Conservation (phyloP, 164 flowering plant species). For the Aristolochia contorta region DNA sequence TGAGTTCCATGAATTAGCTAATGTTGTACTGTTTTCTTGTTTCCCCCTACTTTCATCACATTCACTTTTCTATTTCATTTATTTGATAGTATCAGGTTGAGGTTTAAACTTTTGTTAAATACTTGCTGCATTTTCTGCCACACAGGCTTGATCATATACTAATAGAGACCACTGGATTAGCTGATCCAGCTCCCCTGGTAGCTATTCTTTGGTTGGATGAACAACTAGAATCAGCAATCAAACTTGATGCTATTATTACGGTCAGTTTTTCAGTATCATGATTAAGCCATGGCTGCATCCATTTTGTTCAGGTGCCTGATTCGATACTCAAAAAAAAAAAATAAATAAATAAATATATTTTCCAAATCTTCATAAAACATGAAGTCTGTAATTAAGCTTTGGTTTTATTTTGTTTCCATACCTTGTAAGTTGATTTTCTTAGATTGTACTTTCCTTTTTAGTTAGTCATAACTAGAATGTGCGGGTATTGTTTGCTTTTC, state of each 20-base stretch:
- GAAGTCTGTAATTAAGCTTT: too few relatives aligned
- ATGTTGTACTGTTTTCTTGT: neutral
- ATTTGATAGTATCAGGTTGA: neutral
- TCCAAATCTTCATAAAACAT: too few relatives aligned
- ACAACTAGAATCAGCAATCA: conserved; percentile 83
- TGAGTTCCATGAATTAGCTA: neutral
- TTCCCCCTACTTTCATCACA: neutral
- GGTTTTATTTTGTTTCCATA: too few relatives aligned
- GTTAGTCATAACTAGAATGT: too few relatives aligned
- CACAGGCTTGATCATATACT: conserved; percentile 86
- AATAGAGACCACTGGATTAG: conserved; percentile 90
- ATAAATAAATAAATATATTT: too few relatives aligned
- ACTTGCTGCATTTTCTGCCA: conserved; percentile 9
- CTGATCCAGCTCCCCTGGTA: conserved; percentile 95
- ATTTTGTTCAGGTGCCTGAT: too few relatives aligned
- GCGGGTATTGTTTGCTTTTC: neutral
- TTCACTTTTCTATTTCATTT: neutral
- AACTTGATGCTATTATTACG: conserved; percentile 85
- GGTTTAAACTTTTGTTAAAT: conserved; percentile 2
- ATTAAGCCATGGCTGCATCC: too few relatives aligned
- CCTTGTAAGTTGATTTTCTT: too few relatives aligned
- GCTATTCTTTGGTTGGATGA: conserved; percentile 99
- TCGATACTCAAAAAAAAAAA: too few relatives aligned
- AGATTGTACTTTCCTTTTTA: too few relatives aligned
- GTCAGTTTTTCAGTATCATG: conserved; percentile 29